Conservation (phyloP, 148 eudicot species). For the Hydrangea macrophylla region DNA sequence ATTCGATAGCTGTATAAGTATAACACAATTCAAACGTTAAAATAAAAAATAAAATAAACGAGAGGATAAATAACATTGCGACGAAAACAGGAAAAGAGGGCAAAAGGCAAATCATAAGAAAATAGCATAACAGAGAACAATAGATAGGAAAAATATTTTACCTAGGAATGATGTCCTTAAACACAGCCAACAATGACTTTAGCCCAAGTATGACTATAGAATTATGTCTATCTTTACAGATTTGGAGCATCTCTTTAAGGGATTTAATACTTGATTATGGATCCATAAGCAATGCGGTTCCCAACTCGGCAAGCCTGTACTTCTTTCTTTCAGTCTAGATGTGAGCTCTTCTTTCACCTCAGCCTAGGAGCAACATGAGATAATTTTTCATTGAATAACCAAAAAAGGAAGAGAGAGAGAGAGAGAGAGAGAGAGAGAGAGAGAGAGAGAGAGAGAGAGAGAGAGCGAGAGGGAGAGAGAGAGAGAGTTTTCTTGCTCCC, state of each 20-base stretch:
- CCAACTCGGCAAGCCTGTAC: conserved; percentile 79
- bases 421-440: too few species aligned
- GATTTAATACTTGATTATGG: conserved; percentile 75
- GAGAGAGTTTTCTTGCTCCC: neutral
- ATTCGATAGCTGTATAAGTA: conserved; percentile 66
- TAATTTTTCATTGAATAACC: neutral
- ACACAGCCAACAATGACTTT: conserved; percentile 75
- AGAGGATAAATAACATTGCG: conserved; percentile 1
- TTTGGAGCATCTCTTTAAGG: conserved; percentile 71
- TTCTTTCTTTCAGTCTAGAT: conserved; percentile 66
- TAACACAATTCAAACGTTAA: too few species aligned
- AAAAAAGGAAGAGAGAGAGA: too few species aligned
- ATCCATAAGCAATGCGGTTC: conserved; percentile 72
- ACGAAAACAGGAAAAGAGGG: conserved; percentile 8
- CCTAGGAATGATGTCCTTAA: conserved; percentile 96
- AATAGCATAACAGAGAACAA: conserved; percentile 1
- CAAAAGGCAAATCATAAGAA: neutral
- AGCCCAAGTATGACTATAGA: conserved; percentile 56
- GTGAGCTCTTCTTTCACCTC: conserved; percentile 75
- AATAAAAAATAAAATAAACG: too few species aligned
- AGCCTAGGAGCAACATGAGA: conserved; percentile 44
- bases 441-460: too few species aligned
- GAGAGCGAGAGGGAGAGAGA: too few species aligned
- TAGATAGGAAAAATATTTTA: conserved; percentile 22
- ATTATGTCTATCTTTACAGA: conserved; percentile 64